phyloP scores from a whole-genome alignment of 169 alveolate genomes.

The Pseudocohnilembus persalinus region DNA sequence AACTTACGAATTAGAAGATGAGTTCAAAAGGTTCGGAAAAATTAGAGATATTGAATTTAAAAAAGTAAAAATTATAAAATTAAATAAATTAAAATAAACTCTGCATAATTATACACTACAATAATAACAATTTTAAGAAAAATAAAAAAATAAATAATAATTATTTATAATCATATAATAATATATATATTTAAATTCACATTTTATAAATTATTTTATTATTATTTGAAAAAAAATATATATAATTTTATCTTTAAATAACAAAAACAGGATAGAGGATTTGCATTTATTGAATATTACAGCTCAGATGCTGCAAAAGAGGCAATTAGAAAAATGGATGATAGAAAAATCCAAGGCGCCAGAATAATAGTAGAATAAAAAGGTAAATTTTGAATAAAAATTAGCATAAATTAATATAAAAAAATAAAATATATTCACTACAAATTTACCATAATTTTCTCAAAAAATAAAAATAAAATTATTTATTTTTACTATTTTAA shows the following conservation, averaged over 20 bases:
- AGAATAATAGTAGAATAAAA: conserved; percentile 29
- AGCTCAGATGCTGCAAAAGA: conserved; percentile 22
- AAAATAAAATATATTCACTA: no score
- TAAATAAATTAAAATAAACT: no score
- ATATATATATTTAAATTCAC: conserved; percentile 19
- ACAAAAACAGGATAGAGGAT: conserved; percentile 39
- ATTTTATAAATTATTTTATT: no score
- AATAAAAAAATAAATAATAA: no score
- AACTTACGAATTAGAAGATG: conserved; percentile 32
- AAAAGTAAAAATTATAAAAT: conserved; percentile 25
- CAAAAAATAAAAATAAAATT: no score
- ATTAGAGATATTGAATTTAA: conserved; percentile 40
- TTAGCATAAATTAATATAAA: no score
- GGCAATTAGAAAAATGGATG: conserved; percentile 31
- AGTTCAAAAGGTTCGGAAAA: conserved; percentile 36
- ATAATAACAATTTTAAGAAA: no score
- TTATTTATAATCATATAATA: no score
- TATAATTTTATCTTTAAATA: background rate
- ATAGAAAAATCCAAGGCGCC: conserved; percentile 1
- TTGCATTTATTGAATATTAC: conserved; percentile 28
- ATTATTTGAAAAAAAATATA: background rate
- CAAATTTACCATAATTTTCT: no score
- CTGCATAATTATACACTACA: no score
- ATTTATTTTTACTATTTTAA: no score
- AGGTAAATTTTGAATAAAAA: background rate